A percentile compares a stretch with the other conserved stretches of the same genome.
Evolutionary conservation across 768 basidiomycete genomes (phyloP).

Genomic region (Tricholoma furcatifolium): DNA sequence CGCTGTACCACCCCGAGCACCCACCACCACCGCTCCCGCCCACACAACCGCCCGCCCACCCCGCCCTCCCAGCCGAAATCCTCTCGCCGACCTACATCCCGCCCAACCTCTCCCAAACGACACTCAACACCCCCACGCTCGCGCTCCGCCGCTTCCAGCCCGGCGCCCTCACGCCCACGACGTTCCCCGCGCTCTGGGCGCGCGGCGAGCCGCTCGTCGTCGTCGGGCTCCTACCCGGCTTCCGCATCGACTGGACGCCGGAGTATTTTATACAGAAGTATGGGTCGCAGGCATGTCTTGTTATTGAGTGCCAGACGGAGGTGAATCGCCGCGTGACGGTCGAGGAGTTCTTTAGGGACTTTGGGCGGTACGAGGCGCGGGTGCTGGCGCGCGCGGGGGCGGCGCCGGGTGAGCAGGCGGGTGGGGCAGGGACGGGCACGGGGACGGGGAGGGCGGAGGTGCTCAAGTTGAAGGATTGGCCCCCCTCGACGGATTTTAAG

Average conservation of each 20-base stretch:
- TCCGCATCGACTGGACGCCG: constrained; percentile 78
- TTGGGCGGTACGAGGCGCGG: constrained; percentile 65
- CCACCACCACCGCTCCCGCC: background rate
- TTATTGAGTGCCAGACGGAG: constrained; percentile 84
- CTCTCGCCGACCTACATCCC: constrained; percentile 10
- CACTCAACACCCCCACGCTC: constrained; percentile 40
- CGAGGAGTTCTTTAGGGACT: constrained; percentile 74
- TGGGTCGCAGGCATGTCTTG: constrained; percentile 59
- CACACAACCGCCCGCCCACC: background rate
- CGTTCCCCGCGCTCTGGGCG: constrained; percentile 72
- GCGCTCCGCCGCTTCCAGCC: constrained; percentile 45
- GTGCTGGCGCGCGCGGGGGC: constrained; percentile 54
- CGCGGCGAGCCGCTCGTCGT: constrained; percentile 79
- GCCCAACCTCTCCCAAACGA: constrained; percentile 18
- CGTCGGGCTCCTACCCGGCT: constrained; percentile 57
- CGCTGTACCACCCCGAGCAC: background rate
- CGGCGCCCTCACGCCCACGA: constrained; percentile 49
- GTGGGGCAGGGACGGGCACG: too few relatives aligned
- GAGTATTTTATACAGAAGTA: constrained; percentile 75
- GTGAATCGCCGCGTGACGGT: constrained; percentile 62
- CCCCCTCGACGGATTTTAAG: constrained; percentile 83
- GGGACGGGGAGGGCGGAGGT: background rate
- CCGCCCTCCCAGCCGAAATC: background rate
- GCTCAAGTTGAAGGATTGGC: constrained; percentile 74
- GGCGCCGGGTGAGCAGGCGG: constrained; percentile 61